These are phyloP conservation scores for Fraxinus sp. DNA, from an alignment of 305 asterid species.

Conservation along the genomic window DNA sequence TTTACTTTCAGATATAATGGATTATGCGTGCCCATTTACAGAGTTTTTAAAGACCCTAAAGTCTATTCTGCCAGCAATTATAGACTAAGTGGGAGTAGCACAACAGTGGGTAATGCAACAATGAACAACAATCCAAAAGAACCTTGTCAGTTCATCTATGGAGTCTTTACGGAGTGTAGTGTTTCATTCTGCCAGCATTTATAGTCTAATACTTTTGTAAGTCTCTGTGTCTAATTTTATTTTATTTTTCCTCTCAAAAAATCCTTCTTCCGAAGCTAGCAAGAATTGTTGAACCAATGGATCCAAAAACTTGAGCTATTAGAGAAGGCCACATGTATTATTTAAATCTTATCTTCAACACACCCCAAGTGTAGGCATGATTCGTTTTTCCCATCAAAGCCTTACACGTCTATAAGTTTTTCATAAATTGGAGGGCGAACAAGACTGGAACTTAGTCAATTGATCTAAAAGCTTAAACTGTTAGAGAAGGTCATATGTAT, in stretches of 20 bases:
- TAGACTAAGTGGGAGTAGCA: not conserved
- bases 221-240: not conserved
- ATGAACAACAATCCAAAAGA: not conserved
- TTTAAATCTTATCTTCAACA: not conserved
- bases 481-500: not conserved
- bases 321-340: not conserved
- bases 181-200: not conserved
- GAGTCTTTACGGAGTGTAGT: not conserved
- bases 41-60: not conserved
- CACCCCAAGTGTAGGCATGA: not conserved
- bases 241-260: not conserved
- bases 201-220: not conserved
- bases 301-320: not conserved
- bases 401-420: not conserved
- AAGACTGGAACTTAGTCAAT: not conserved
- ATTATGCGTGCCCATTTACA: not conserved
- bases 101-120: not conserved
- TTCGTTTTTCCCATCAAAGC: not conserved
- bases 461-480: not conserved
- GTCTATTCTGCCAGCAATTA: not conserved
- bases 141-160: not conserved
- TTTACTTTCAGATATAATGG: not conserved
- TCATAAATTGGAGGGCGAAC: not conserved
- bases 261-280: not conserved
- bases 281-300: not conserved